phyloP scores from a whole-genome alignment of 202 grass and related monocot genomes.

The Musa balbisiana region DNA sequence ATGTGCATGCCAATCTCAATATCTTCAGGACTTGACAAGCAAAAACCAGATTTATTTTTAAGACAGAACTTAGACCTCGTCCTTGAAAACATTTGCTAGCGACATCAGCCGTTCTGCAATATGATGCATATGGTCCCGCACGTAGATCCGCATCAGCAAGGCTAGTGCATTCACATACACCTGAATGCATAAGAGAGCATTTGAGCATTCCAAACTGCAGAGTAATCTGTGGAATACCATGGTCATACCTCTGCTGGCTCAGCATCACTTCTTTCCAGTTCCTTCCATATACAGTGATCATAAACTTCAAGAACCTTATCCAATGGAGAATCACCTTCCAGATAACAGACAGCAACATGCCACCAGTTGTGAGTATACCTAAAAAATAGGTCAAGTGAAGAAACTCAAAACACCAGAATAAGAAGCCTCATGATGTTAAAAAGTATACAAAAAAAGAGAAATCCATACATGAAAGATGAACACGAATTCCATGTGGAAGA shows the following conservation, averaged over 20 bases:
- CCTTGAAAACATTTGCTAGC: conserved; percentile 36
- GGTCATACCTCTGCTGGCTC: conserved; percentile 51
- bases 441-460: conserved; percentile 12
- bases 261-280: conserved; percentile 50
- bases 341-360: conserved; percentile 68
- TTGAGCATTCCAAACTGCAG: conserved; percentile 23
- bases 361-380: conserved; percentile 78
- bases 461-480: conserved; percentile 61
- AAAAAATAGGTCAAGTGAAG: not conserved
- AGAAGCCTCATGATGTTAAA: not conserved
- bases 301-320: conserved; percentile 57
- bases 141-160: conserved; percentile 46
- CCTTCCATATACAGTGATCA: conserved; percentile 55
- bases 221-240: conserved; percentile 4
- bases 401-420: conserved; percentile 17
- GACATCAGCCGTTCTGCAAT: conserved; percentile 38
- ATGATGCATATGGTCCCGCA: conserved; percentile 30
- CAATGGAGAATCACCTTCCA: conserved; percentile 56
- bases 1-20: not conserved
- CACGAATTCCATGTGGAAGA: conserved; percentile 44
- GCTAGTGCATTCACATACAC: conserved; percentile 71
- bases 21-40: not conserved
- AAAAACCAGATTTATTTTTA: not conserved
- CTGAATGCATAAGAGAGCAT: conserved; percentile 44
- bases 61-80: conserved; percentile 29